Percentiles rank a stretch among this genome's conserved stretches.
Evolutionary conservation across 148 eudicot genomes (phyloP).

Genomic region (Amaranthus hypochondriacus): DNA sequence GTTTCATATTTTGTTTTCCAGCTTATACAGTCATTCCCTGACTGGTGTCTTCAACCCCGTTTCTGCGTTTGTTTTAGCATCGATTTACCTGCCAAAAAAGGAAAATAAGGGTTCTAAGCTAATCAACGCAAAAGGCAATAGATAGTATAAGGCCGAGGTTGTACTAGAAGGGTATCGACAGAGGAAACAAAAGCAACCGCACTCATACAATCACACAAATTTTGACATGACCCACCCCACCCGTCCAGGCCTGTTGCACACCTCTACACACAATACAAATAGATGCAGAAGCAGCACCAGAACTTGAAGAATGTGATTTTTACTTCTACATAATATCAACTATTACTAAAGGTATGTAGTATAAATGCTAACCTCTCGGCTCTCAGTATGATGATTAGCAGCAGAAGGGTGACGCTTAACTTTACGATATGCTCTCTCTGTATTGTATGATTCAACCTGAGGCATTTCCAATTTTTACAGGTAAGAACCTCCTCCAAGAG

Average conservation of each 20-base stretch:
- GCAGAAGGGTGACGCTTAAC: constrained; percentile 68
- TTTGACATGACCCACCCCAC: too few species aligned
- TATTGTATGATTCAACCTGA: constrained; percentile 70
- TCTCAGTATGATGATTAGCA: constrained; percentile 24
- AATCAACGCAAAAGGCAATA: background rate
- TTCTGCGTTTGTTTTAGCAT: background rate
- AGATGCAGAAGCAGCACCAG: background rate
- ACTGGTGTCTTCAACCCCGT: background rate
- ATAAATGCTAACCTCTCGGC: constrained; percentile 5
- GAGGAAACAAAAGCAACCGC: background rate
- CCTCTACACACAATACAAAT: background rate
- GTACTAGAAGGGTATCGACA: background rate
- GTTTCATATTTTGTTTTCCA: background rate
- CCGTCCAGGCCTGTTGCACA: too few species aligned
- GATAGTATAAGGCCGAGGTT: background rate
- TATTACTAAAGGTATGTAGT: background rate
- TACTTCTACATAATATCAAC: background rate
- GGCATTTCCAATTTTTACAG: background rate
- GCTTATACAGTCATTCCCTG: background rate
- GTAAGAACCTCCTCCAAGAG: constrained; percentile 5
- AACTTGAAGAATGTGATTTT: background rate
- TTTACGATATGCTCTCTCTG: constrained; percentile 62
- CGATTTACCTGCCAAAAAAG: constrained; percentile 10
- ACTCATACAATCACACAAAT: too few species aligned
- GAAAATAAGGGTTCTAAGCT: background rate